Percentiles rank a stretch among this genome's conserved stretches.
These are phyloP conservation scores for Beauveria australis DNA, from an alignment of 2,329 filamentous ascomycete genomes.

Conservation along the genomic window DNA sequence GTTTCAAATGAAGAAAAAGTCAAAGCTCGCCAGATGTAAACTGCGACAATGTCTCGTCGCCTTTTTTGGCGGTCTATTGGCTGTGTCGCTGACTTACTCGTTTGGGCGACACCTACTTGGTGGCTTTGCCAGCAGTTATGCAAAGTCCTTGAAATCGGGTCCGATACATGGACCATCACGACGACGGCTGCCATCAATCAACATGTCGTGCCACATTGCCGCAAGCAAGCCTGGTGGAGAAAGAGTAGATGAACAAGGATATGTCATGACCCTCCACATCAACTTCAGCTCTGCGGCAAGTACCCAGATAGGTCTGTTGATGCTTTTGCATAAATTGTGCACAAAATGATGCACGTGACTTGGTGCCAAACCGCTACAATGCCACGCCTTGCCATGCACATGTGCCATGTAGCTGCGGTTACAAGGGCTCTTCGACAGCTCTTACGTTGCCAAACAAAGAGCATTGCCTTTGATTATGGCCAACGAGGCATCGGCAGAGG, in stretches of 20 bases:
- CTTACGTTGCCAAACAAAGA: background rate
- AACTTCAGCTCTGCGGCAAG: background rate
- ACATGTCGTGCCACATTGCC: background rate
- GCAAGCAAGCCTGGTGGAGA: background rate
- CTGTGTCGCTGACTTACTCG: background rate
- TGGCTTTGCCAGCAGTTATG: background rate
- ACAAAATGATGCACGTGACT: conserved; percentile 1
- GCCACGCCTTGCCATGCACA: background rate
- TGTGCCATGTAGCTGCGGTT: background rate
- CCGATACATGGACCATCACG: background rate
- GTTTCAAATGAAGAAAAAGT: no score
- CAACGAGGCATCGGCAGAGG: background rate
- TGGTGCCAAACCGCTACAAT: background rate
- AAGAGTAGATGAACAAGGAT: background rate
- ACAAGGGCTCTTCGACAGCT: conserved; percentile 4
- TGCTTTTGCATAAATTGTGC: background rate
- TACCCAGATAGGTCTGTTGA: no score
- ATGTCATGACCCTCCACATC: no score
- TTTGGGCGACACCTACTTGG: background rate
- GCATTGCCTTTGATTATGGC: background rate
- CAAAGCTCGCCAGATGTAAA: no score
- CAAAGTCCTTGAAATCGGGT: background rate
- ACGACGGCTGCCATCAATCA: background rate
- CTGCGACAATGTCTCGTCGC: no score
- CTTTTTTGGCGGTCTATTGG: background rate